Evolutionary conservation across 164 flowering plant species (phyloP).

Genomic region (Vitis amurensis): DNA sequence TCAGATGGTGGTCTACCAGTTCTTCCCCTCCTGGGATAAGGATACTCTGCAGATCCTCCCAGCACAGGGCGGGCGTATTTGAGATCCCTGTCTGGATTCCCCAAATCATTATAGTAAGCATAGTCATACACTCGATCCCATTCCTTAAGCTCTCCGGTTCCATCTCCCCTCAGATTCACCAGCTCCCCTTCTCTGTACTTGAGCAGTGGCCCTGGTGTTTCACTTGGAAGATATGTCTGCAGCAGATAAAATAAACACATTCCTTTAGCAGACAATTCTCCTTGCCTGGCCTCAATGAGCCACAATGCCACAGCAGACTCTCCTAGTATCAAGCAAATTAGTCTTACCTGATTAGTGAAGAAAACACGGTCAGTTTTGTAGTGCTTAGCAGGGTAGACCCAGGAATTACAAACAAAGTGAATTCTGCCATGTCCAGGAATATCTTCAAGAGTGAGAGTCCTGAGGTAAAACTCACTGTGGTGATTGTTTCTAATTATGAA

Average conservation of each 20-base stretch:
- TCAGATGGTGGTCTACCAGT: constrained; percentile 63
- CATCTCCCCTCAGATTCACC: constrained; percentile 64
- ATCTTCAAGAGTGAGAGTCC: constrained; percentile 49
- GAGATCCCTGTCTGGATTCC: constrained; percentile 58
- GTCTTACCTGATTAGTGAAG: constrained; percentile 53
- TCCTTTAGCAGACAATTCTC: neutral
- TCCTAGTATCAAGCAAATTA: neutral
- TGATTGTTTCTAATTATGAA: constrained; percentile 45
- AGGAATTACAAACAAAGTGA: constrained; percentile 62
- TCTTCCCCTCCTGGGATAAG: constrained; percentile 85
- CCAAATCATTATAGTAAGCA: constrained; percentile 79
- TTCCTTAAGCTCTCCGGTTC: constrained; percentile 60
- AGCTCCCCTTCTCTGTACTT: constrained; percentile 67
- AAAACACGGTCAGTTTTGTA: constrained; percentile 50
- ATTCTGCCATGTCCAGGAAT: constrained; percentile 50
- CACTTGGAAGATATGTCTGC: constrained; percentile 72
- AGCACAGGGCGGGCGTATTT: constrained; percentile 53
- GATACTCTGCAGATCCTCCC: constrained; percentile 74
- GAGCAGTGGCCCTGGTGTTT: constrained; percentile 55
- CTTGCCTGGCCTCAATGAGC: too few relatives aligned
- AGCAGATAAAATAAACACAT: neutral
- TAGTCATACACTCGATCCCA: constrained; percentile 90
- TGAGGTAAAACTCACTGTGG: constrained; percentile 48
- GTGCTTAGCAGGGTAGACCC: constrained; percentile 55
- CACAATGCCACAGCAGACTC: too few relatives aligned